A percentile compares a stretch with the other conserved stretches of the same genome.
These are phyloP conservation scores for Ustilago bromivora DNA, from an alignment of 1,284 basidiomycete genomes.

Conservation along the genomic window DNA sequence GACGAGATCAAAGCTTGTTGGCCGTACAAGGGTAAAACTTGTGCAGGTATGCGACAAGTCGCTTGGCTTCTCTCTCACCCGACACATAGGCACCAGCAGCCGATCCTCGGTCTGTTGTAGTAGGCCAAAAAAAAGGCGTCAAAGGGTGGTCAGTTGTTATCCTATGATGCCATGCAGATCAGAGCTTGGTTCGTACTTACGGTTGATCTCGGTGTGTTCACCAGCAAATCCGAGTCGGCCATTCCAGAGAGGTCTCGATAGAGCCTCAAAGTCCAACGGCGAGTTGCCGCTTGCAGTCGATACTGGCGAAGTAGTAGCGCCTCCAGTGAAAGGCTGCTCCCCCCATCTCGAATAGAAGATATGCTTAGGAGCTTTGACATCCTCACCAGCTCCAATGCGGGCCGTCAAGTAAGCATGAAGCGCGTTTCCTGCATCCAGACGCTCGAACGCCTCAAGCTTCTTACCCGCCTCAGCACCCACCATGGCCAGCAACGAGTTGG, in stretches of 20 bases:
- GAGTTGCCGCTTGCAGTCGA: conserved; percentile 66
- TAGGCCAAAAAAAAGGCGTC: not conserved
- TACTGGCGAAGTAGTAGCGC: conserved; percentile 73
- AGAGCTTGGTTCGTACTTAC: conserved; percentile 41
- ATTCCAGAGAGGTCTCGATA: conserved; percentile 71
- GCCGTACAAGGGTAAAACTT: conserved; percentile 28
- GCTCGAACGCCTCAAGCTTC: conserved; percentile 60
- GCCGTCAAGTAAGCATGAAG: conserved; percentile 65
- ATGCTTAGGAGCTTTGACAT: conserved; percentile 34
- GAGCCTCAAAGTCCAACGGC: conserved; percentile 72
- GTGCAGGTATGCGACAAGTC: conserved; percentile 44
- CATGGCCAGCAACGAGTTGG: conserved; percentile 71
- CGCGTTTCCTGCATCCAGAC: conserved; percentile 58
- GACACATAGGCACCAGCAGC: conserved; percentile 72
- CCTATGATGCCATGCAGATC: not conserved
- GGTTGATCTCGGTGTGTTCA: conserved; percentile 73
- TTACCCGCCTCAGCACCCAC: conserved; percentile 67
- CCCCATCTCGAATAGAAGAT: conserved; percentile 70
- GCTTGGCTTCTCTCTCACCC: conserved; percentile 71
- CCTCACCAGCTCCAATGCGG: conserved; percentile 26
- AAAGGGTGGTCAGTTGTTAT: conserved; percentile 3
- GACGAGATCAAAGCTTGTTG: conserved; percentile 35
- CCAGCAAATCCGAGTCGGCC: conserved; percentile 73
- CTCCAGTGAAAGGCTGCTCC: conserved; percentile 71
- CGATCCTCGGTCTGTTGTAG: conserved; percentile 67